phyloP scores from a whole-genome alignment of 1,284 basidiomycete species.

The Fomitiporia mediterranea region DNA sequence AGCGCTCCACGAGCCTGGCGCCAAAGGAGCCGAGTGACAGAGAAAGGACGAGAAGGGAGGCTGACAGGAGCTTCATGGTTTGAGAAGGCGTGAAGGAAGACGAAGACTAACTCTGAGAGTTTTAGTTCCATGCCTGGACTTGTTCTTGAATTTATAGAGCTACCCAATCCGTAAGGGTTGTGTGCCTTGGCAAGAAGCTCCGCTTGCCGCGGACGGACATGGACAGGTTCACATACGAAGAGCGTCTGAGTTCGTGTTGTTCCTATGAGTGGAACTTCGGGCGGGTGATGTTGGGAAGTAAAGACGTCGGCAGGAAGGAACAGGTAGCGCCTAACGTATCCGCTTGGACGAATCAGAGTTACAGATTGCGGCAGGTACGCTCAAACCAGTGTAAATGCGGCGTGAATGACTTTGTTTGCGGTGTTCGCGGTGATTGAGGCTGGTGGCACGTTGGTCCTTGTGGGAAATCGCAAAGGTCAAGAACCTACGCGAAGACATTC shows the following conservation, averaged over 20 bases:
- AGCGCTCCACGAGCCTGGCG: slow-evolving; percentile 13
- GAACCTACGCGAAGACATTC: not conserved
- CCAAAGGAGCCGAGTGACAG: slow-evolving; percentile 14
- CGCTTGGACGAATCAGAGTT: not conserved
- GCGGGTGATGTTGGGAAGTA: slow-evolving; percentile 5
- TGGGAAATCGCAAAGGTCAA: not conserved
- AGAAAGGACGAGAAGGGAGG: slow-evolving; percentile 11
- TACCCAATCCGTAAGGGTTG: not conserved
- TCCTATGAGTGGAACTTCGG: slow-evolving; percentile 3
- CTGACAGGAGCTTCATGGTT: slow-evolving; percentile 14
- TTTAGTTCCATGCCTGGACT: not conserved
- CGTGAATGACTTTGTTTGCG: not conserved
- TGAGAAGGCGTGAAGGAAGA: not conserved
- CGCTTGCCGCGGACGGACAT: slow-evolving; percentile 1
- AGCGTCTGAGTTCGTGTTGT: too few species aligned
- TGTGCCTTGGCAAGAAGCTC: not conserved
- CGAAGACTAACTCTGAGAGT: not conserved
- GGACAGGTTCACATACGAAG: too few species aligned
- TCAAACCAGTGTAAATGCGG: not conserved
- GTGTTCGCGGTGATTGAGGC: not conserved
- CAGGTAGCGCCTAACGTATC: not conserved
- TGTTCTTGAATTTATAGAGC: not conserved
- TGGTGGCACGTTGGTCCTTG: not conserved
- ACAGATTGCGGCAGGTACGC: not conserved
- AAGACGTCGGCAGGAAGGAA: not conserved